Base-by-base conservation (phyloP, 306 rosid genomes). In the Trichosanthes cucumerina region DNA sequence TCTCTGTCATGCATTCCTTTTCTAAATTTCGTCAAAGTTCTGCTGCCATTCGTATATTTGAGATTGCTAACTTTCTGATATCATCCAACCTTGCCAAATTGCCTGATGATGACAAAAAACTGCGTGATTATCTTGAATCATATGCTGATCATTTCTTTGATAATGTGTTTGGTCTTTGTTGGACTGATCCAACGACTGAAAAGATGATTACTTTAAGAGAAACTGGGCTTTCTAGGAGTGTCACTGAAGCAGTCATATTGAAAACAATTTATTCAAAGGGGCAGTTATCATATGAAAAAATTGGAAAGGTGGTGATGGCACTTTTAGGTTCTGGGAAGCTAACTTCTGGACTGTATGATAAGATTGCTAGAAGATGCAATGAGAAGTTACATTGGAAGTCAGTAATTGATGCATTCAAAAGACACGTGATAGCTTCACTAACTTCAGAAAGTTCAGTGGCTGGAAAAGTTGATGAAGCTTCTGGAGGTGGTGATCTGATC, bases 261-360 rank as follows among this genome's bases (percentile, higher is more conserved):
- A 86, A 83, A 23, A 81, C n/a, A 38, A 79, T 82, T 34, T 41
- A 59, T 39, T 65, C 24, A 31, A 33, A 68, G 7, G 65, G 4
- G 47, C 50, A 34, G 52, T 63, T 86, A 52, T 71, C 90, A 23
- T 38, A 76, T 62, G 90, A 83, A 43, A 75, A 76, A 80, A 83
- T 92, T 43, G 97, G 94, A 85, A 81, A 81, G 56, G 78, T 86
- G 15, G 82, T 71, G 6, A 79, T 85, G 83, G 75, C 80, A 79
- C 78, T 86, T 78, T 79, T 92, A 47, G 91, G 92, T 39, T 75
- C 79, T 2, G 50, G 86, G 56, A 75, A 49, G 64, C 76, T 80
- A 2, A 46, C 63, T 53, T 13, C 31, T 46, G 84, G 81, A 62
- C 15, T 81, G 2, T 76, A 34, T 41, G 31, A 19, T 19, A 49